A percentile compares a stretch with the other conserved stretches of the same genome.
Conservation (phyloP, 202 grass and related monocot species). For the Eragrostis tef region DNA sequence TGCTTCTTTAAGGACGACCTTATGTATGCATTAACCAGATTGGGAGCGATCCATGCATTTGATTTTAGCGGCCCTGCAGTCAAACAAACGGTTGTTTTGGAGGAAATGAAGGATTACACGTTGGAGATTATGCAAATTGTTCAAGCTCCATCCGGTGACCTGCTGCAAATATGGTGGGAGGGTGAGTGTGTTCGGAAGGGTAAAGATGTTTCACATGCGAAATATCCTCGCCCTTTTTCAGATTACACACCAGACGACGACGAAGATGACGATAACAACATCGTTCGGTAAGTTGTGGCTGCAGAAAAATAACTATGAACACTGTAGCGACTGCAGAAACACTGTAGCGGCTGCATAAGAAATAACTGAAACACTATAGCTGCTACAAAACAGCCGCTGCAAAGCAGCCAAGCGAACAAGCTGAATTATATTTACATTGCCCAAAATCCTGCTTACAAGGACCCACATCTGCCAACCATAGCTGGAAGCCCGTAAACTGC, state of each 20-base stretch:
- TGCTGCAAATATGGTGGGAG: not conserved
- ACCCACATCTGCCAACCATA: not conserved
- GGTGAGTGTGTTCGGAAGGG: not conserved
- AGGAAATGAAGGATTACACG: not conserved
- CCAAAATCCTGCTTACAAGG: not conserved
- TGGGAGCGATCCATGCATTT: not conserved
- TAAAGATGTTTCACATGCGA: no score
- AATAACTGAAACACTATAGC: no score
- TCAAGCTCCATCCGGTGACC: not conserved
- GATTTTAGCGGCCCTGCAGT: not conserved
- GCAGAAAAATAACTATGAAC: no score
- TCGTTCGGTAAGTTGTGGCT: no score
- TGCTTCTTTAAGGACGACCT: not conserved
- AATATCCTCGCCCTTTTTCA: no score
- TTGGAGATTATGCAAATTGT: not conserved
- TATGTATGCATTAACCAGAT: not conserved
- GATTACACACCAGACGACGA: no score
- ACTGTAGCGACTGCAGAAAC: no score
- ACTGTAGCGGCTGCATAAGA: no score
- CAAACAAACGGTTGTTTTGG: not conserved
- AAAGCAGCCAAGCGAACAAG: no score
- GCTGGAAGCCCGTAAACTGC: not conserved
- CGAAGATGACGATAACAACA: no score
- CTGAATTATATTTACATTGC: not conserved
- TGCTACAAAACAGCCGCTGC: no score